phyloP scores from a whole-genome alignment of 2,329 filamentous ascomycete genomes.

The Phialemonium atrogriseum region DNA sequence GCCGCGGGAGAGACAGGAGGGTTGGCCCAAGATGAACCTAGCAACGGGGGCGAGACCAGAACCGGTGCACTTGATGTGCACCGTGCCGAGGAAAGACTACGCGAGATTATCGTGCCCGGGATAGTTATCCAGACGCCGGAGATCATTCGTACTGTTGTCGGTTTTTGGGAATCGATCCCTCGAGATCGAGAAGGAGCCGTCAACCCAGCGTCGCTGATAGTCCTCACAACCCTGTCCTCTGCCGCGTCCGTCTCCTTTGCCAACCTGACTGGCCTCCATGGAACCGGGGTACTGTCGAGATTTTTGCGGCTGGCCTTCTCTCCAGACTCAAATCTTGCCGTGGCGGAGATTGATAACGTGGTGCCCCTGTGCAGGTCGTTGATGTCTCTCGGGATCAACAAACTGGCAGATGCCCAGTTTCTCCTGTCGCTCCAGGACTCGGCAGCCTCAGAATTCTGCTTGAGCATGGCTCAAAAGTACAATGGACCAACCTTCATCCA shows the following conservation, averaged over 20 bases:
- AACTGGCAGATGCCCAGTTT: conserved; percentile 74
- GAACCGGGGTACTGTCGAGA: conserved; percentile 60
- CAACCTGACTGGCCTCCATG: conserved; percentile 65
- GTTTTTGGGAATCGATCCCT: conserved; percentile 56
- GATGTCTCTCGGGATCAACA: conserved; percentile 67
- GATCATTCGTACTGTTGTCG: conserved; percentile 53
- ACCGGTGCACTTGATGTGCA: conserved; percentile 8
- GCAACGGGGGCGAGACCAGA: background rate
- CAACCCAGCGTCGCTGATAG: conserved; percentile 50
- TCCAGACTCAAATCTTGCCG: conserved; percentile 38
- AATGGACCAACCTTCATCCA: conserved; percentile 79
- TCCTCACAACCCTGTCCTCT: conserved; percentile 55
- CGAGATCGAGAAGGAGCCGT: conserved; percentile 32
- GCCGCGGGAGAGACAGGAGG: conserved; percentile 1
- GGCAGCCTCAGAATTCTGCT: conserved; percentile 57
- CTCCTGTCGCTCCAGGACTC: conserved; percentile 49
- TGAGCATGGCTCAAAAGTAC: conserved; percentile 66
- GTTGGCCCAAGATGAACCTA: background rate
- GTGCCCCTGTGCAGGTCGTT: conserved; percentile 60
- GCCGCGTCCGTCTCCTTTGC: conserved; percentile 54
- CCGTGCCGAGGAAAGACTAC: conserved; percentile 29
- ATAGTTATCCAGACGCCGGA: conserved; percentile 52
- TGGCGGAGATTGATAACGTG: conserved; percentile 50
- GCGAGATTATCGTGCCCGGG: conserved; percentile 39
- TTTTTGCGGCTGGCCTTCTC: conserved; percentile 56